Conservation (phyloP, 2,329 filamentous ascomycete genomes). For the Teratosphaeria destructans region DNA sequence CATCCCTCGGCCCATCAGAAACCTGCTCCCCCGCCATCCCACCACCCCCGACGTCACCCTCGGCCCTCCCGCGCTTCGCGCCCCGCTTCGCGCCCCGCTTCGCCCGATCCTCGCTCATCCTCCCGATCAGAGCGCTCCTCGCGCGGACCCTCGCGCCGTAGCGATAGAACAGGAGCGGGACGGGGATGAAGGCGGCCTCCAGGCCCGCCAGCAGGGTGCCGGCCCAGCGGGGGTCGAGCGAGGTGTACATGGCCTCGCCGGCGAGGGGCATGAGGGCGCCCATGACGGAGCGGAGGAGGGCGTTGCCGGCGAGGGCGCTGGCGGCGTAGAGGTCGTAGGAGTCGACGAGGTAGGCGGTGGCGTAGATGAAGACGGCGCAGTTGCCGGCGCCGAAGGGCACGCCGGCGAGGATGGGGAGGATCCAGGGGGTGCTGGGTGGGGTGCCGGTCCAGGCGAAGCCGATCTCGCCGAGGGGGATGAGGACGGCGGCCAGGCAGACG, state of each 20-base stretch:
- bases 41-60: slow-evolving; percentile 22
- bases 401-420: slow-evolving; percentile 66
- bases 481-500: slow-evolving; percentile 65
- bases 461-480: slow-evolving; percentile 68
- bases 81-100: slow-evolving; percentile 38
- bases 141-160: slow-evolving; percentile 48
- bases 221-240: slow-evolving; percentile 65
- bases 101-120: slow-evolving; percentile 38
- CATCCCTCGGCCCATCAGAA: slow-evolving; percentile 13
- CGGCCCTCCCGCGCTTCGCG: slow-evolving; percentile 27
- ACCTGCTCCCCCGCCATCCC: slow-evolving; percentile 29
- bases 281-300: slow-evolving; percentile 59
- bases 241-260: slow-evolving; percentile 59
- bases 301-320: slow-evolving; percentile 68
- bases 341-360: slow-evolving; percentile 67
- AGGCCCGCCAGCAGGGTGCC: slow-evolving; percentile 65
- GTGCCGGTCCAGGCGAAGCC: slow-evolving; percentile 84
- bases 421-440: slow-evolving; percentile 68
- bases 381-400: slow-evolving; percentile 73
- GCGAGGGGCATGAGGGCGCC: slow-evolving; percentile 73
- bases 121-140: slow-evolving; percentile 44
- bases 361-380: slow-evolving; percentile 70
- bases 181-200: slow-evolving; percentile 64
- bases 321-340: slow-evolving; percentile 76
- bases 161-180: slow-evolving; percentile 63